Percentiles rank a stretch among this genome's conserved stretches.
phyloP scores from a whole-genome alignment of 176 grass and related monocot species.

The Otatea glauca region DNA sequence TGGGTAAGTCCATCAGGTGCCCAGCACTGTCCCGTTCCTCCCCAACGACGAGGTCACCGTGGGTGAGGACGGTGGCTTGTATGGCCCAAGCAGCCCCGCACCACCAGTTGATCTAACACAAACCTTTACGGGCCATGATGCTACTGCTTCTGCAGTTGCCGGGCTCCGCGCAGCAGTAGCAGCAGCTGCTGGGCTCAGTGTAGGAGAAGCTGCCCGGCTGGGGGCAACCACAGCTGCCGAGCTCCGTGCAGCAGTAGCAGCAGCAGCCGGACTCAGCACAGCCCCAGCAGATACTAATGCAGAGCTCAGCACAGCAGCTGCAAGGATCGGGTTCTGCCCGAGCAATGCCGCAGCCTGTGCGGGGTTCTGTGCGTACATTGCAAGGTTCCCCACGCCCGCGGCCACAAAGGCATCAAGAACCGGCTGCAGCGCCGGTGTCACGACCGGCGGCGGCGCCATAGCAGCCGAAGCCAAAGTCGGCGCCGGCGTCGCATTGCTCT shows the following conservation, averaged over 20 bases:
- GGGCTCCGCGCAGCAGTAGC: not conserved
- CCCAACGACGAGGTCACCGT: not conserved
- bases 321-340: conserved; percentile 62
- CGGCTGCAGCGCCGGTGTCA: conserved; percentile 22
- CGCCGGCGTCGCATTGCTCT: conserved; percentile 23
- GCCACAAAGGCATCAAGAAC: conserved; percentile 29
- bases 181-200: not conserved
- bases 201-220: conserved; percentile 27
- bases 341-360: conserved; percentile 55
- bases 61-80: conserved; percentile 36
- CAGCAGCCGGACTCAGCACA: not conserved
- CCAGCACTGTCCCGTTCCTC: conserved; percentile 13
- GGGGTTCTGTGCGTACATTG: conserved; percentile 48
- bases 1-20: conserved; percentile 24
- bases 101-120: not conserved
- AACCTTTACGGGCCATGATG: conserved; percentile 1
- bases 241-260: not conserved
- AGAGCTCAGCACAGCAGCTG: conserved; percentile 55
- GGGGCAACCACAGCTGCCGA: conserved; percentile 1
- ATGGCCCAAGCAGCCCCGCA: conserved; percentile 31
- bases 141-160: not conserved
- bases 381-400: conserved; percentile 48
- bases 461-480: no score
- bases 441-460: not conserved
- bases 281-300: conserved; percentile 21